Percentiles rank a stretch among this genome's conserved stretches.
These are phyloP conservation scores for Elongisporangium prolatum DNA, from an alignment of 352 stramenopile species.

Conservation along the genomic window DNA sequence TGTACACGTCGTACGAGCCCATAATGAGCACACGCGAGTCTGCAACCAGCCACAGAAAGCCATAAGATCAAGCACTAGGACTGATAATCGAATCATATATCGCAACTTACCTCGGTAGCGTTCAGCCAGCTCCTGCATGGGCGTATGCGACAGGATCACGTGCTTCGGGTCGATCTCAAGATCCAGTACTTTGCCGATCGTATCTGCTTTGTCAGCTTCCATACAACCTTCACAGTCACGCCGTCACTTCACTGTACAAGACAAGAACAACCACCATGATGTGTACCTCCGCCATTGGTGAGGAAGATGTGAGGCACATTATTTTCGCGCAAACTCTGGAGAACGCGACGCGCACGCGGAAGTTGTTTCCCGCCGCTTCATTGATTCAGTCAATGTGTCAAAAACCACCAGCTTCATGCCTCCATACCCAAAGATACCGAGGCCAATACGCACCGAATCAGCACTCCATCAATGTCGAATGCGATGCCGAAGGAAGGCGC, in stretches of 20 bases:
- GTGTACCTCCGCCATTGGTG: conserved; percentile 78
- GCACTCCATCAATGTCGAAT: conserved; percentile 91
- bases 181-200: conserved; percentile 56
- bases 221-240: conserved; percentile 47
- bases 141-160: conserved; percentile 87
- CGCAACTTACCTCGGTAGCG: conserved; percentile 43
- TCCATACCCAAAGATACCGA: not conserved
- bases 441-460: conserved; percentile 56
- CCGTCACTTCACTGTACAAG: not conserved
- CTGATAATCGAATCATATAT: not conserved
- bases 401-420: not conserved
- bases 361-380: conserved; percentile 64
- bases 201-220: conserved; percentile 80
- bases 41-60: conserved; percentile 6
- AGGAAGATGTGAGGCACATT: conserved; percentile 87
- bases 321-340: conserved; percentile 54
- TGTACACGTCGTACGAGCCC: conserved; percentile 78
- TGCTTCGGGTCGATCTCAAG: conserved; percentile 62
- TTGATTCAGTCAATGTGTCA: not conserved
- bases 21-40: conserved; percentile 85
- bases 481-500: conserved; percentile 69
- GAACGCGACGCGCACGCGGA: conserved; percentile 53
- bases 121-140: conserved; percentile 75
- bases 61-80: not conserved
- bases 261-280: not conserved